These are phyloP conservation scores for Chlorophyllum brunneum DNA, from an alignment of 768 basidiomycete species.

Conservation along the genomic window DNA sequence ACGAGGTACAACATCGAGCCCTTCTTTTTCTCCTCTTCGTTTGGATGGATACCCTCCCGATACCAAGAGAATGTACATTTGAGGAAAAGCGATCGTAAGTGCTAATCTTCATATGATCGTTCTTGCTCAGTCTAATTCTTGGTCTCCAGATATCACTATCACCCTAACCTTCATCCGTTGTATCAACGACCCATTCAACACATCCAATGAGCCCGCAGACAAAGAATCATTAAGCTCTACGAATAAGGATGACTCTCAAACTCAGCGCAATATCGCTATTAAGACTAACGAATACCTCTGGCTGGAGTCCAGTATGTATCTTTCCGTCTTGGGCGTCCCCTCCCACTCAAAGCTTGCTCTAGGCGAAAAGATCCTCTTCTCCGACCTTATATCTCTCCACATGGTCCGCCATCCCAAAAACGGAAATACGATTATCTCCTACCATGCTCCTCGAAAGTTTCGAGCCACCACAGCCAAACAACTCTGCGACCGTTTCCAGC, in stretches of 20 bases:
- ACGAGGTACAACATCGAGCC: constrained; percentile 56
- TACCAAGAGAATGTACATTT: constrained; percentile 46
- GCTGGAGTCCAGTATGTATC: neutral
- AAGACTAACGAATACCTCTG: constrained; percentile 10
- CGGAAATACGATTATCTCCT: constrained; percentile 39
- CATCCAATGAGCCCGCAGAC: neutral
- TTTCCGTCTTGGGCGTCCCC: neutral
- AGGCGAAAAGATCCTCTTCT: constrained; percentile 25
- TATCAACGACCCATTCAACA: constrained; percentile 16
- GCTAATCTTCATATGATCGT: constrained; percentile 46
- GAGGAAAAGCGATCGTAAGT: constrained; percentile 49
- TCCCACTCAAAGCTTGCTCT: neutral
- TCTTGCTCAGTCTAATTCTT: constrained; percentile 16
- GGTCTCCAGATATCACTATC: constrained; percentile 43
- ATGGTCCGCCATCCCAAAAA: constrained; percentile 28
- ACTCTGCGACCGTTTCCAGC: constrained; percentile 33
- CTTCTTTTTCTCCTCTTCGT: constrained; percentile 62
- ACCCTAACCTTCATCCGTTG: constrained; percentile 44
- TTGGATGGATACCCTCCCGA: constrained; percentile 66
- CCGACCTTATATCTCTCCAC: constrained; percentile 38
- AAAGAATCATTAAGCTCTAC: neutral
- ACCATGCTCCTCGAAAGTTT: constrained; percentile 26
- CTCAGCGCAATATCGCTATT: constrained; percentile 1
- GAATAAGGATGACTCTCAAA: neutral
- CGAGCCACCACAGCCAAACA: constrained; percentile 28